phyloP scores from a whole-genome alignment of 1,284 basidiomycete species.

The Singerocomus inundabilis region DNA sequence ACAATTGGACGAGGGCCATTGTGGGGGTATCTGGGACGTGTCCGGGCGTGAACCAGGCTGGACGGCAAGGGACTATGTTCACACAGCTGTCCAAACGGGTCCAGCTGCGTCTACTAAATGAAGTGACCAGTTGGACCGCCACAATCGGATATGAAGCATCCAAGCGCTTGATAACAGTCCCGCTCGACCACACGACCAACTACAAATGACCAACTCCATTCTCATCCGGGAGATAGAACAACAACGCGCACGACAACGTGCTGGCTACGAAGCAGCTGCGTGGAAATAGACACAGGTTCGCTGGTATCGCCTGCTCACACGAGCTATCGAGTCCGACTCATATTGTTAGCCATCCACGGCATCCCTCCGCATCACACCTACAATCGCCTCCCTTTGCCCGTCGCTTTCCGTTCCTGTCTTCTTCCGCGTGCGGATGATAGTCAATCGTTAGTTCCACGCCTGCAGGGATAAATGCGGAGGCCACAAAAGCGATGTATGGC shows the following conservation, averaged over 20 bases:
- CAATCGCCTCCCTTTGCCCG: constrained; percentile 20
- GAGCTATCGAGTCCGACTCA: constrained; percentile 1
- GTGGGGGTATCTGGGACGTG: background rate
- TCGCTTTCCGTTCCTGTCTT: constrained; percentile 26
- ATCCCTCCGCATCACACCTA: constrained; percentile 18
- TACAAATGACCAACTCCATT: too few relatives aligned
- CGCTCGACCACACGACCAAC: too few relatives aligned
- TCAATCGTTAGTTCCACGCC: constrained; percentile 61
- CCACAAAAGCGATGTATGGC: constrained; percentile 60
- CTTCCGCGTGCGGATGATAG: constrained; percentile 49
- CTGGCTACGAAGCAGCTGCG: too few relatives aligned
- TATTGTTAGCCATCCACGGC: constrained; percentile 29
- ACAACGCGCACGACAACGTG: too few relatives aligned
- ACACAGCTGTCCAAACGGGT: constrained; percentile 9
- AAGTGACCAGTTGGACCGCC: background rate
- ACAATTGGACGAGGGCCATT: constrained; percentile 18
- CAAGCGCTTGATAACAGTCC: too few relatives aligned
- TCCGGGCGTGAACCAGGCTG: background rate
- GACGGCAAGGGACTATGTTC: constrained; percentile 6
- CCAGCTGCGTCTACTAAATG: background rate
- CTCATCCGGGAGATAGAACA: too few relatives aligned
- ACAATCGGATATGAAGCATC: too few relatives aligned
- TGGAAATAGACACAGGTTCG: too few relatives aligned
- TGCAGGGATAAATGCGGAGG: constrained; percentile 45
- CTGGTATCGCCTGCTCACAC: too few relatives aligned